These are phyloP conservation scores for Xylaria acuta DNA, from an alignment of 495 filamentous ascomycete genomes.

Conservation along the genomic window DNA sequence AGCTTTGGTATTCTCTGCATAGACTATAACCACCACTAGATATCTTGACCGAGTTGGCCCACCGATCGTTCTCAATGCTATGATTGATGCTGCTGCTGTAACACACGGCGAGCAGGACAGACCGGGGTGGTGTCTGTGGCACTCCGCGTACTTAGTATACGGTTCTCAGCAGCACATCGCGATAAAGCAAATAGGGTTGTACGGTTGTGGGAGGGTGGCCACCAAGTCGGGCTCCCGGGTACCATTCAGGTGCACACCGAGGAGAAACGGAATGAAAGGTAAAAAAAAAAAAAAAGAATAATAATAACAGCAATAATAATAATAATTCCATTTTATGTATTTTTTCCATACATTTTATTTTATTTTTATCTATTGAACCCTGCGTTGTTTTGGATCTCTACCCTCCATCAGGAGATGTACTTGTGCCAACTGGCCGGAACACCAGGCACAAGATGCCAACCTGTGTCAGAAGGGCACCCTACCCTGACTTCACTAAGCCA, in stretches of 20 bases:
- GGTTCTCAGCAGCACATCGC: background rate
- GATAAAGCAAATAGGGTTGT: constrained; percentile 15
- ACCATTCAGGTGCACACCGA: constrained; percentile 10
- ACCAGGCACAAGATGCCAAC: constrained; percentile 23
- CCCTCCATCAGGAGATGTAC: constrained; percentile 17
- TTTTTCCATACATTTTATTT: background rate
- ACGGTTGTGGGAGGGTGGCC: constrained; percentile 15
- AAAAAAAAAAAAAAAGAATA: background rate
- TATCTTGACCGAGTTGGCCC: constrained; percentile 10
- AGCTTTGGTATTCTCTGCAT: constrained; percentile 11
- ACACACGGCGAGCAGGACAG: background rate
- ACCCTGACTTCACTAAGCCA: constrained; percentile 15
- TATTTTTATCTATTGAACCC: no score
- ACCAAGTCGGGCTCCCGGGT: constrained; percentile 5
- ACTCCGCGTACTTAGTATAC: background rate
- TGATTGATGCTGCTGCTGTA: constrained; percentile 10
- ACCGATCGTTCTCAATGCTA: constrained; percentile 9
- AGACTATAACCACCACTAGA: background rate
- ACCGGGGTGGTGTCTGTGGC: background rate
- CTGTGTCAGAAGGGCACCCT: constrained; percentile 26
- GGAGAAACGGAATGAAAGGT: background rate
- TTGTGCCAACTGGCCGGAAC: constrained; percentile 27
- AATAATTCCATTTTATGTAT: constrained; percentile 6
- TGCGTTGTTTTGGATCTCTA: constrained; percentile 6
- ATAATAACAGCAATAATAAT: background rate